Base-by-base conservation (phyloP, 768 basidiomycete genomes). In the Sporobolomyces pararoseus region DNA sequence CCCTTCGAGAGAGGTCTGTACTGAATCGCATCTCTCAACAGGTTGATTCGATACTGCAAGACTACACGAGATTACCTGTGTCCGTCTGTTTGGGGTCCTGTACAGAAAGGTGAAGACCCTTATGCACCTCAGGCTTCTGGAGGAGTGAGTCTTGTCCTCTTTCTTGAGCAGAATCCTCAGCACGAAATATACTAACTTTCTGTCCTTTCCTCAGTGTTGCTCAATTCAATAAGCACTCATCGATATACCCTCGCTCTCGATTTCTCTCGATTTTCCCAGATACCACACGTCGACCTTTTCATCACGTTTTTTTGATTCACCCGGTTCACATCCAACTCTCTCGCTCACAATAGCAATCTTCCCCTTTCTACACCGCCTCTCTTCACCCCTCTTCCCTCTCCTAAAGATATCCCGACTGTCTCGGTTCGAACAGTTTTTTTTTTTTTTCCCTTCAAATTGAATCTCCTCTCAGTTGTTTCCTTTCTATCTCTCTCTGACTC, bases 81-180 rank as follows among this genome's bases (percentile, higher is more conserved):
- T 79, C 93, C 94, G 31, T 92, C 90, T 25, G 91, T 99, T 1
- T 99, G 96, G 96, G 96, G 96, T 14, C 88, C 90, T 29, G 87
- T 95, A n/a, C 86, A 86, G 73, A 90, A 89, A 78, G 86, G 86
- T 50, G 91, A 95, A 68, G 95, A 99, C 78, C 95, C 95, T 55
- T 98, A 92, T 77, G 88, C 88, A 31, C 89, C 88, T 63, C 77
- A 85, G 76, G 84, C 81, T 2, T 39, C 65, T 0, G 57, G 47
- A 35, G 55, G 57, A 19, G 49, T 29, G 35, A 19, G 35, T 59
- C 27, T 47, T n/a, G 23, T 44, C 32, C 12, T 46, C 31, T n/a
- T 19, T 25, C 25, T n/a, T n/a, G n/a, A n/a, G n/a, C n/a, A n/a
- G n/a, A n/a, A n/a, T n/a, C n/a, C n/a, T 34, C 29, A 7, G 19